Evolutionary conservation across 805 yeast species (phyloP), one percentile per base, ranked within the genome.

Genomic region (Candida pseudoglaebosa): DNA sequence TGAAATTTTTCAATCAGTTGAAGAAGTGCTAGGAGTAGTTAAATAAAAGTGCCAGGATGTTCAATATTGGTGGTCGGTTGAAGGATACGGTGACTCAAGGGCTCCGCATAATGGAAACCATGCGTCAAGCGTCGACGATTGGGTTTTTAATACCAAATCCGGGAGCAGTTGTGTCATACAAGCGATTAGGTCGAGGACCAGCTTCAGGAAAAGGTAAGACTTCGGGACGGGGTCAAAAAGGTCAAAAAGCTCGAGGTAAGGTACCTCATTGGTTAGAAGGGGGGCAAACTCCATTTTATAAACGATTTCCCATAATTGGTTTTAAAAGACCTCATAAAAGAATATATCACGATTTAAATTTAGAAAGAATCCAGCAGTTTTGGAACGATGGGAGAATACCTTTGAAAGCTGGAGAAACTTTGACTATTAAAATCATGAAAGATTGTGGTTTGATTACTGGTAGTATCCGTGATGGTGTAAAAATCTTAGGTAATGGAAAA

Each of bases 241-340:
- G 99, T 78, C 98, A 91, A 61, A 91, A 91, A 67, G 96, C 98
- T 8, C 79, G 98, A 65, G 85, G 91, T 28, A 77, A 82, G 30
- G 91, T 91, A 21, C 91, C 89, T 40, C 78, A 84, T 42, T 87
- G 95, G 91, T 88, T 91, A 59, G 99, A 93, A 71, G 99, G 99
- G 78, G 98, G 99, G 59, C 99, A 93, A 61, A 93, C 98, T 2
- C 98, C 97, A 18, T 79, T 83, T 56, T 79, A 80, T 61, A 77
- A 84, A 62, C 67, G 84, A 49, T 80, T 87, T 63, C 95, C 97
- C 49, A 91, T 91, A 58, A 70, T 82, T 43, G 98, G 98, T 6
- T 89, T 89, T 68, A 79, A 76, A 52, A 78, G 87, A 58, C 77
- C 74, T 18, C 78, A 75, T 51, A 74, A 74, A 35, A 63, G 63